These are phyloP conservation scores for Tetrahymena thermophila DNA, from an alignment of 73 alveolate species.

Conservation along the genomic window DNA sequence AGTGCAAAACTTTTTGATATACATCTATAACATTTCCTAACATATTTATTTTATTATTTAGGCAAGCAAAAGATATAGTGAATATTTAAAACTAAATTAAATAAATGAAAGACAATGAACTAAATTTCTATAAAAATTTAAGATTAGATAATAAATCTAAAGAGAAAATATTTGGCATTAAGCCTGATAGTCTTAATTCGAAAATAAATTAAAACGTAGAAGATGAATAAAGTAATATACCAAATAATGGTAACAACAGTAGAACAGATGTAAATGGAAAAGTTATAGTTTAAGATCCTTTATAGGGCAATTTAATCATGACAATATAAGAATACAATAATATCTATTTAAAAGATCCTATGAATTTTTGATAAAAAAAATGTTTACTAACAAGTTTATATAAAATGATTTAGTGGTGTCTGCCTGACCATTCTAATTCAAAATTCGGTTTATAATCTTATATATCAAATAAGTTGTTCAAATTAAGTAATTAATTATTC, in stretches of 20 bases:
- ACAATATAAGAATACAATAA: background rate
- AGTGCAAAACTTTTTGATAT: too few species aligned
- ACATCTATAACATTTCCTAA: too few species aligned
- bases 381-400: too few species aligned
- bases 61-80: background rate
- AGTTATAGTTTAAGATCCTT: background rate
- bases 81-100: background rate
- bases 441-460: too few species aligned
- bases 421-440: too few species aligned
- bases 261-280: background rate
- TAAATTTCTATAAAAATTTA: background rate
- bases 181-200: background rate
- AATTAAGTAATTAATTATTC: too few species aligned
- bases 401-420: too few species aligned
- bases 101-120: background rate
- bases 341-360: background rate
- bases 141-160: background rate
- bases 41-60: background rate
- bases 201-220: background rate
- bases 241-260: background rate
- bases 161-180: background rate
- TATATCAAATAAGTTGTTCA: too few species aligned
- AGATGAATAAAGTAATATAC: background rate
- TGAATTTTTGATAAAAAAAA: background rate
- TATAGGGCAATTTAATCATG: background rate